A percentile compares a stretch with the other conserved stretches of the same genome.
These are phyloP conservation scores for Byssoonygena ceratinophila DNA, from an alignment of 2,329 filamentous ascomycete species.

Conservation along the genomic window DNA sequence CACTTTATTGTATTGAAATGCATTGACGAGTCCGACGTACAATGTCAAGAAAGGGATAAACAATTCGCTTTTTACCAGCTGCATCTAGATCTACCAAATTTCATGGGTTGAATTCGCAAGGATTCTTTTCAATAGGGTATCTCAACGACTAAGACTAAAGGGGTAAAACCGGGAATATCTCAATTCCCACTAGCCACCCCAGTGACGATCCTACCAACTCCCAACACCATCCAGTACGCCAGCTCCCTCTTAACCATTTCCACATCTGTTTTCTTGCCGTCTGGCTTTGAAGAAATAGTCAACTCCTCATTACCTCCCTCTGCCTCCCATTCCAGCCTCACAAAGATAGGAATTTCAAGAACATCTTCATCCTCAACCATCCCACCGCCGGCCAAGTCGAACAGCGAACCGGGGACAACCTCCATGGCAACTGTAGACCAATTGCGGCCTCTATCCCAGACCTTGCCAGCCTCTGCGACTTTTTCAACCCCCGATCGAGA, in stretches of 20 bases:
- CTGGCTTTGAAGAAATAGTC: constrained; percentile 22
- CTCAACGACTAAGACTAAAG: neutral
- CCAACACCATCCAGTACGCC: constrained; percentile 91
- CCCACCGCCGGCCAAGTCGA: constrained; percentile 22
- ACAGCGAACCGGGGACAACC: constrained; percentile 54
- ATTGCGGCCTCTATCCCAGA: constrained; percentile 90
- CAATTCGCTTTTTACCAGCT: neutral
- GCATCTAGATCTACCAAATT: neutral
- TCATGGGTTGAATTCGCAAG: neutral
- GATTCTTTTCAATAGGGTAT: constrained; percentile 1
- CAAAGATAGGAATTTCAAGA: constrained; percentile 88
- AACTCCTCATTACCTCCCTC: constrained; percentile 40
- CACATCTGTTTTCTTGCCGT: constrained; percentile 39
- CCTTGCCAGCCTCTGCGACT: constrained; percentile 74
- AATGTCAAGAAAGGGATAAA: constrained; percentile 9
- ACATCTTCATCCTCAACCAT: constrained; percentile 49
- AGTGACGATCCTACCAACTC: constrained; percentile 61
- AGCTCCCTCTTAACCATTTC: constrained; percentile 72
- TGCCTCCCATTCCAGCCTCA: constrained; percentile 80
- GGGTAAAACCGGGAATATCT: neutral
- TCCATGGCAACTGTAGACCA: constrained; percentile 93
- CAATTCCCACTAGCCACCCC: constrained; percentile 5
- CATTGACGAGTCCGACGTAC: constrained; percentile 12
- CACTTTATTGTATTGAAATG: constrained; percentile 9
- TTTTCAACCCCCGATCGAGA: constrained; percentile 35